Conservation (phyloP, 352 stramenopile species). For the Phytophthora quininea region DNA sequence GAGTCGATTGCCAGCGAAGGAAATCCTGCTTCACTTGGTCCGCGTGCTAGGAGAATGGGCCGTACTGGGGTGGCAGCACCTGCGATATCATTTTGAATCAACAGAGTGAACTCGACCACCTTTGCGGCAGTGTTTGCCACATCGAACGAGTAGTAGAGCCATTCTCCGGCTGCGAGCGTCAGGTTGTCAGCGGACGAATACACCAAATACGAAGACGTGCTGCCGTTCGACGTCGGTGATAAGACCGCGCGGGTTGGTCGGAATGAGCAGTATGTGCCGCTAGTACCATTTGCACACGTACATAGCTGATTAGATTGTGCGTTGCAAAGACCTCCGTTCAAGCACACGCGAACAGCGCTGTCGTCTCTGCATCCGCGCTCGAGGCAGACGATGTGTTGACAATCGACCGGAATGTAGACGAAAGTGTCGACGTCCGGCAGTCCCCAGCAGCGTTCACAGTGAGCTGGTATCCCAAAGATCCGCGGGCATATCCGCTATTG, state of each 20-base stretch:
- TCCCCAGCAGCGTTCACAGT: slow-evolving; percentile 56
- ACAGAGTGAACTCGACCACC: slow-evolving; percentile 51
- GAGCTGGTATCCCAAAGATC: slow-evolving; percentile 52
- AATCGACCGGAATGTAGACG: slow-evolving; percentile 19
- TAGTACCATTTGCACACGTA: slow-evolving; percentile 35
- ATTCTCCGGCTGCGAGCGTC: slow-evolving; percentile 51
- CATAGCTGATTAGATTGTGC: slow-evolving; percentile 56
- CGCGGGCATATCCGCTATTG: slow-evolving; percentile 72
- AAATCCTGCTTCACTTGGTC: slow-evolving; percentile 55
- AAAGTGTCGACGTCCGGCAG: slow-evolving; percentile 36
- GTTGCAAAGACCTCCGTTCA: slow-evolving; percentile 57
- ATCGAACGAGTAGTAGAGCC: slow-evolving; percentile 74
- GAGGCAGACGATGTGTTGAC: slow-evolving; percentile 14
- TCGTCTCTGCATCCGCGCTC: not conserved
- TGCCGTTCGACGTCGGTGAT: slow-evolving; percentile 3
- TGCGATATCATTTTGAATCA: slow-evolving; percentile 51
- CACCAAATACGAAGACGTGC: slow-evolving; percentile 30
- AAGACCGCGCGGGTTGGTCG: slow-evolving; percentile 23
- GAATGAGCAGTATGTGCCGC: slow-evolving; percentile 57
- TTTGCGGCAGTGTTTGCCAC: slow-evolving; percentile 48
- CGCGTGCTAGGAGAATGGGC: slow-evolving; percentile 63
- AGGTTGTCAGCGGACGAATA: slow-evolving; percentile 29
- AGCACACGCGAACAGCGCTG: slow-evolving; percentile 41
- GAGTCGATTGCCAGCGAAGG: slow-evolving; percentile 51
- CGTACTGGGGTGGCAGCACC: slow-evolving; percentile 44